phyloP scores from a whole-genome alignment of 2,329 filamentous ascomycete species.

The Trichoderma brevicompactum region DNA sequence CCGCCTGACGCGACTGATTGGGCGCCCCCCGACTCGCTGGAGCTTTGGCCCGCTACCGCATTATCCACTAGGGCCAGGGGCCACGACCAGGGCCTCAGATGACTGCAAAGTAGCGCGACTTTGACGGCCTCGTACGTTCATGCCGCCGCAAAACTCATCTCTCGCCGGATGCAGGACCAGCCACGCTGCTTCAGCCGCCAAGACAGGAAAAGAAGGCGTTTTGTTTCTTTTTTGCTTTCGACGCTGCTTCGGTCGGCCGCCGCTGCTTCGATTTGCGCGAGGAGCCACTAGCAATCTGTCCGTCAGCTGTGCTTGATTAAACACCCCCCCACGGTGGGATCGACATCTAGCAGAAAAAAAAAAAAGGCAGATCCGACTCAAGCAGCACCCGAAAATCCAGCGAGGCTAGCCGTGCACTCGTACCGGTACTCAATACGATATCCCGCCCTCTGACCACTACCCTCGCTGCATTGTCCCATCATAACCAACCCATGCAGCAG shows the following conservation, averaged over 20 bases:
- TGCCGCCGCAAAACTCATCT: slow-evolving; percentile 7
- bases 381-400: slow-evolving; percentile 21
- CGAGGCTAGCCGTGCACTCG: slow-evolving; percentile 1
- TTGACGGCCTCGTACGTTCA: slow-evolving; percentile 17
- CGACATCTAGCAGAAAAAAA: background rate
- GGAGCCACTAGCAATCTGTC: background rate
- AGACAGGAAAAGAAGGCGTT: slow-evolving; percentile 16
- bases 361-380: slow-evolving; percentile 22
- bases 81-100: slow-evolving; percentile 25
- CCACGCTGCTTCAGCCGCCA: slow-evolving; percentile 8
- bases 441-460: slow-evolving; percentile 3
- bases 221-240: slow-evolving; percentile 5
- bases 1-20: slow-evolving; percentile 36
- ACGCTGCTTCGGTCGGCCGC: background rate
- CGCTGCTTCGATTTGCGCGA: background rate
- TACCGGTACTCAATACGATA: slow-evolving; percentile 25
- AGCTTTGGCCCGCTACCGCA: slow-evolving; percentile 34
- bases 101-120: slow-evolving; percentile 26
- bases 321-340: background rate
- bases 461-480: slow-evolving; percentile 28
- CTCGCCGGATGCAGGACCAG: slow-evolving; percentile 27
- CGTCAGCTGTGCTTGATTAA: background rate
- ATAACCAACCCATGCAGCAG: slow-evolving; percentile 24
- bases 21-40: slow-evolving; percentile 32
- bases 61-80: slow-evolving; percentile 29